Evolutionary conservation across 305 asterid species (phyloP), one percentile per base, ranked within the genome.

Genomic region (Solanum chacoense): DNA sequence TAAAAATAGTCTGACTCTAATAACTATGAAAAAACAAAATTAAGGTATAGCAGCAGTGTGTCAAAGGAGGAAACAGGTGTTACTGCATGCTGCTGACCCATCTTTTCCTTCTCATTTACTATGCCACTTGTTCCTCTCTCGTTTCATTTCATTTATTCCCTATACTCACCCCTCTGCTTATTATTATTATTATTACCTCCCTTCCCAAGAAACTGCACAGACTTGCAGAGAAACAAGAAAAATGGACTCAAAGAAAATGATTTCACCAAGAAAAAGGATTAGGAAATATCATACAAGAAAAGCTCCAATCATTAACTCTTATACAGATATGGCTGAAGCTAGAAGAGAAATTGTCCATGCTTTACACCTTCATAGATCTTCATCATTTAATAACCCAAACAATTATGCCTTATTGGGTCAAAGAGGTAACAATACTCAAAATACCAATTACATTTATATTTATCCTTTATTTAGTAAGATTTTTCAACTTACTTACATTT

Each of bases 321-420:
- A 81, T 81, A 87, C 89, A 22, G 79, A 91, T 89, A 87, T 90
- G 92, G 93, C 93, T 31, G 91, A 93, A 90, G 93, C 92, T 4
- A 91, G 93, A 67, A 90, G 91, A 88, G 93, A 91, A 83, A 91
- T 93, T 35, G 92, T 72, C 18, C 90, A 87, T 55, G 94, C 94
- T 78, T 37, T 93, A 45, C 89, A 90, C 3, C 90, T 89, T 34
- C 93, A 91, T 88, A 73, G 93, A 50, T 90, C 90, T 18, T 31
- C 72, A 31, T 81, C 86, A 29, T 18, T 81, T 81, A 81, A 45
- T 45, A 29, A 29, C 40, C 38, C 72, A 29, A 81, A 29, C 29
- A 45, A 29, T 55, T 81, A 81, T 13, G 36, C 40, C n/a, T 45
- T 45, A 10, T 45, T 45, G 7, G 86, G 86, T 81, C 72, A 81